phyloP scores from a whole-genome alignment of 768 basidiomycete species.

The Gelatoporia subvermispora region DNA sequence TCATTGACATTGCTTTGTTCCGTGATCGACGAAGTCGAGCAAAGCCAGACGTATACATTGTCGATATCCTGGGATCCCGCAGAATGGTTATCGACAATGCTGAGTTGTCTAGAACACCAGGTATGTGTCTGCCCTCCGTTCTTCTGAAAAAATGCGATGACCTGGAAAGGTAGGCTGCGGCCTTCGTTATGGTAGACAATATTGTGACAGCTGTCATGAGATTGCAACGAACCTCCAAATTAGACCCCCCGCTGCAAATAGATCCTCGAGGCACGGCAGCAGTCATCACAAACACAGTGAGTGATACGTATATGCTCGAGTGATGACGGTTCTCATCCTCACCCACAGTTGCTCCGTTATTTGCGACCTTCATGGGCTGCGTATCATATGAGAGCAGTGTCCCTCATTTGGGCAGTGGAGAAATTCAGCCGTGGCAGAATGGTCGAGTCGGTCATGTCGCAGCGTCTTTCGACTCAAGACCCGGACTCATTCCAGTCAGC shows the following conservation, averaged over 20 bases:
- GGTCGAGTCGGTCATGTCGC: slow-evolving; percentile 77
- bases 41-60: slow-evolving; percentile 26
- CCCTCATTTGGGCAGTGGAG: slow-evolving; percentile 79
- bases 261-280: slow-evolving; percentile 44
- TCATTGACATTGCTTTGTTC: slow-evolving; percentile 46
- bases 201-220: slow-evolving; percentile 50
- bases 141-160: slow-evolving; percentile 1
- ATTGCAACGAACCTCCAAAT: slow-evolving; percentile 43
- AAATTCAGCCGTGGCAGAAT: slow-evolving; percentile 46
- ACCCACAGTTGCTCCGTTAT: slow-evolving; percentile 61
- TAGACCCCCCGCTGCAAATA: slow-evolving; percentile 51
- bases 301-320: neutral
- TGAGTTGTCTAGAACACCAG: slow-evolving; percentile 52
- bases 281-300: no score
- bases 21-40: slow-evolving; percentile 41
- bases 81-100: slow-evolving; percentile 55
- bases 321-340: slow-evolving; percentile 9
- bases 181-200: slow-evolving; percentile 69
- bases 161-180: slow-evolving; percentile 38
- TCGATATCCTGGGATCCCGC: slow-evolving; percentile 55
- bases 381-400: slow-evolving; percentile 80
- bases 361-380: slow-evolving; percentile 58
- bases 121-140: slow-evolving; percentile 29
- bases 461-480: slow-evolving; percentile 58
- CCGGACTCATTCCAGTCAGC: slow-evolving; percentile 44